Percentiles rank a stretch among this genome's conserved stretches.
Conservation (phyloP, 257 asterid species). For the Thymus mandschuricus region DNA sequence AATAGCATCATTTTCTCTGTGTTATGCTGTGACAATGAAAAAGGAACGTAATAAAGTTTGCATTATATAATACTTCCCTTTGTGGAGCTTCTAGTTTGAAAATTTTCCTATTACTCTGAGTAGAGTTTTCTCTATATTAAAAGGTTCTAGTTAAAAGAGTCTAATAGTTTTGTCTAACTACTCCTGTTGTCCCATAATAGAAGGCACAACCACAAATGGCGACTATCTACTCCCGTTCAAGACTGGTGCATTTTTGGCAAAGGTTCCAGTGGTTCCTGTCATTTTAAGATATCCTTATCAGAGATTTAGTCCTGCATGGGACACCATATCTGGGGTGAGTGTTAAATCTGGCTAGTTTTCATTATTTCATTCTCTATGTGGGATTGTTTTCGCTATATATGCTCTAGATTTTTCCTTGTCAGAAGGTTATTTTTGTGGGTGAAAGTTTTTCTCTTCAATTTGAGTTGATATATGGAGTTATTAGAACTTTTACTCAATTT, state of each 20-base stretch:
- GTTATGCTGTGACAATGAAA: background rate
- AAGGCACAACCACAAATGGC: conserved; percentile 98
- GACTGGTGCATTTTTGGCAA: conserved; percentile 92
- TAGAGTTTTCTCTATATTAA: conserved; percentile 13
- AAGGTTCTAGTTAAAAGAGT: background rate
- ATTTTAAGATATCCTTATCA: conserved; percentile 88
- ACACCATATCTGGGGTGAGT: conserved; percentile 92
- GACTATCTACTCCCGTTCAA: conserved; percentile 92
- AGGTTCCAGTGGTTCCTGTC: conserved; percentile 85
- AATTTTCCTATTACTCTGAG: conserved; percentile 7
- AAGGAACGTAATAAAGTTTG: background rate
- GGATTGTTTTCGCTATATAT: background rate
- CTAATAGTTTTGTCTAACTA: conserved; percentile 20
- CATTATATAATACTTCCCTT: background rate
- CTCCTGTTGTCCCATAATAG: conserved; percentile 46
- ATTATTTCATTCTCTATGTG: conserved; percentile 11
- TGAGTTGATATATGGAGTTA: no score
- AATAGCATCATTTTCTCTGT: background rate
- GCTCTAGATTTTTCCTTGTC: conserved; percentile 2
- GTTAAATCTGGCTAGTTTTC: conserved; percentile 6
- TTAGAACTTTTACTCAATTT: background rate
- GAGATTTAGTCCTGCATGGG: conserved; percentile 99
- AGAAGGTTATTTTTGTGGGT: background rate
- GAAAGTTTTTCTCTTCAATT: conserved; percentile 2
- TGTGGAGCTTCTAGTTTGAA: conserved; percentile 15